Conservation (phyloP, 2,329 filamentous ascomycete genomes). For the Diplodia mutila region DNA sequence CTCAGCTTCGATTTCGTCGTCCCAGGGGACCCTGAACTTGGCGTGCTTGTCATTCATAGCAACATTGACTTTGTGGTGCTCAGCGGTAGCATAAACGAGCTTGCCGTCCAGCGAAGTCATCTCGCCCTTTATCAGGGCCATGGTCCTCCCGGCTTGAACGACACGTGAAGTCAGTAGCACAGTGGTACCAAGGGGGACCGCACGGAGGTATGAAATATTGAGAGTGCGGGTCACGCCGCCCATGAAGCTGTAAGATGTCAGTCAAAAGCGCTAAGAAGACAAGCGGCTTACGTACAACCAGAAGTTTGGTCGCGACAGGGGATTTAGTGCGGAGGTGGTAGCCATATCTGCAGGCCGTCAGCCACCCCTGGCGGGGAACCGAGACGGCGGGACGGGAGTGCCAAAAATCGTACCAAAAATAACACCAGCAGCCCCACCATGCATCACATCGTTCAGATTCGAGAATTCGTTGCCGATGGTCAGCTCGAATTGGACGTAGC, state of each 20-base stretch:
- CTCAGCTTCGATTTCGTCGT: conserved; percentile 46
- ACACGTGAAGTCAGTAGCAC: conserved; percentile 51
- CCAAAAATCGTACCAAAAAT: conserved; percentile 38
- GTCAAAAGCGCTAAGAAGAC: not conserved
- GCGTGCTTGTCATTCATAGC: conserved; percentile 47
- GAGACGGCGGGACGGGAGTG: not conserved
- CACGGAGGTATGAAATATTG: conserved; percentile 57
- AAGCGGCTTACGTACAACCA: conserved; percentile 48
- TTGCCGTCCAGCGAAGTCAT: conserved; percentile 56
- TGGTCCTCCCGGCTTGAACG: conserved; percentile 53
- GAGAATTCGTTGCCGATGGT: conserved; percentile 41
- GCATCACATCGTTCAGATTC: conserved; percentile 49
- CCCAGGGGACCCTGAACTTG: conserved; percentile 47
- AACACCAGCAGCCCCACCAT: conserved; percentile 45
- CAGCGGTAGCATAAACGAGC: conserved; percentile 53
- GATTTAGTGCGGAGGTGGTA: conserved; percentile 55
- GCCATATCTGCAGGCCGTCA: conserved; percentile 38
- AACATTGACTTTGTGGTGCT: conserved; percentile 58
- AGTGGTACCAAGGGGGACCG: conserved; percentile 52
- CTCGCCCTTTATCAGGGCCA: conserved; percentile 56
- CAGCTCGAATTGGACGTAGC: conserved; percentile 41
- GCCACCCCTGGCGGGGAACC: not conserved
- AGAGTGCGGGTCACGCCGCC: conserved; percentile 56
- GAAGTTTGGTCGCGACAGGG: conserved; percentile 52
- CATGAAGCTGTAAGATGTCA: conserved; percentile 43